A percentile compares a stretch with the other conserved stretches of the same genome.
These are phyloP conservation scores for Laburnicola sp. DNA, from an alignment of 2,329 filamentous ascomycete species.

Conservation along the genomic window DNA sequence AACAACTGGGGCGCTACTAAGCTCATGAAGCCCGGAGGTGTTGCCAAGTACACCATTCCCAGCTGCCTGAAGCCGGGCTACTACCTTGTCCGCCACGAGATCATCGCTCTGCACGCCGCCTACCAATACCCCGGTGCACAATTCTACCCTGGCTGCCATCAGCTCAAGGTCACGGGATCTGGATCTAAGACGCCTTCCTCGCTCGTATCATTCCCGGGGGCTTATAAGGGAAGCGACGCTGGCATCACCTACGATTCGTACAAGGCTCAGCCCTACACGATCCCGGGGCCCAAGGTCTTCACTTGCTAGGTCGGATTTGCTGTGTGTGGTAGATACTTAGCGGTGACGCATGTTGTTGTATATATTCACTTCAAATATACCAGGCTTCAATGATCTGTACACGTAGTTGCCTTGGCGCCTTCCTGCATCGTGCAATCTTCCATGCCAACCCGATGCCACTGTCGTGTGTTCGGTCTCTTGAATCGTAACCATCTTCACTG, in stretches of 20 bases:
- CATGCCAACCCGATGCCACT: no score
- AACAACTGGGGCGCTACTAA: conserved; percentile 37
- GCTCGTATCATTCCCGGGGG: conserved; percentile 54
- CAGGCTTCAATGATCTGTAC: no score
- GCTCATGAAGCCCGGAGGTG: conserved; percentile 48
- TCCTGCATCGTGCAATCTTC: no score
- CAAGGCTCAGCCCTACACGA: conserved; percentile 30
- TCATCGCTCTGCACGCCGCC: conserved; percentile 54
- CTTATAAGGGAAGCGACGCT: conserved; percentile 51
- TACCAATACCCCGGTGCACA: conserved; percentile 54
- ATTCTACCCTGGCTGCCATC: conserved; percentile 58
- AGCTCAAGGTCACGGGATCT: conserved; percentile 54
- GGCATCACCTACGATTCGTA: conserved; percentile 56
- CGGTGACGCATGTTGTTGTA: no score
- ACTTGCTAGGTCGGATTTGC: no score
- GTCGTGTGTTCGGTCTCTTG: no score
- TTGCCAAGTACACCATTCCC: conserved; percentile 54
- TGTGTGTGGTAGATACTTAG: no score
- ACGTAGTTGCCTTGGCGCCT: no score
- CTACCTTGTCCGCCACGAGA: conserved; percentile 59
- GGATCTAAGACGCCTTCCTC: conserved; percentile 27
- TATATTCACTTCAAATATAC: no score
- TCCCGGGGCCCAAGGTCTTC: conserved; percentile 12
- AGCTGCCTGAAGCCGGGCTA: conserved; percentile 53
- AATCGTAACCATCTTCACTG: no score